Base-by-base conservation (phyloP, 176 grass and related monocot genomes). In the Eleusine indica region DNA sequence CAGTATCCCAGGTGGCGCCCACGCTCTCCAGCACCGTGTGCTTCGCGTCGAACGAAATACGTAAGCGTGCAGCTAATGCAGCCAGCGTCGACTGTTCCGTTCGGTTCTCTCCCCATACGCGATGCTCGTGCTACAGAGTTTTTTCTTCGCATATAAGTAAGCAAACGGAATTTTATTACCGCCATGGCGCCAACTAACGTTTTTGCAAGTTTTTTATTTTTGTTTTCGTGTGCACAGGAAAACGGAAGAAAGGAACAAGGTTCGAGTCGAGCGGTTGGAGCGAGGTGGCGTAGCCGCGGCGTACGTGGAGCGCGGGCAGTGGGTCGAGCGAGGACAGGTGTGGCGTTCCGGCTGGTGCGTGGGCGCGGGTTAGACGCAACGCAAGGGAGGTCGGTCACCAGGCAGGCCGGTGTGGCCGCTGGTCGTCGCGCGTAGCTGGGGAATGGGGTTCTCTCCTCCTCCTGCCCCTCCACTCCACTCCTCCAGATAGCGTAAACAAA, bases 271-370 rank as follows among this genome's bases (percentile, higher is more conserved):
- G 15, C 3, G 39, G 6, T 2, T 15, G 0, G 6, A 13, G 71
- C 25, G 58, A 64, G 40, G 76, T 79, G 60, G 76, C 61, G 28
- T 19, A 19, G 17, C 61, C 22, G 25, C 43, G 46, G 48, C 66
- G 66, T 70, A 77, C 83, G 66, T 78, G 78, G 78, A 21, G 78
- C 35, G 4, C 66, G 3, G 9, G 10, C 73, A 15, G 16, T 11
- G 38, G 38, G 42, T 22, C 53, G 66, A 76, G 86, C 81, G 46
- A 3, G 78, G 19, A 86, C 78, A 73, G 12, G 78, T 89, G 73
- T 8, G 13, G 77, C 30, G 61, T 9, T 7, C 0, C 29, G 7
- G 53, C 66, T 15, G 52, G 41, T 3, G 72, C 39, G 63, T 17
- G 62, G 28, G n/a, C 48, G 11, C 48, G 48, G 13, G 51, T 18